These are phyloP conservation scores for Cladosporium colombiae DNA, from an alignment of 2,329 filamentous ascomycete species.

Conservation along the genomic window DNA sequence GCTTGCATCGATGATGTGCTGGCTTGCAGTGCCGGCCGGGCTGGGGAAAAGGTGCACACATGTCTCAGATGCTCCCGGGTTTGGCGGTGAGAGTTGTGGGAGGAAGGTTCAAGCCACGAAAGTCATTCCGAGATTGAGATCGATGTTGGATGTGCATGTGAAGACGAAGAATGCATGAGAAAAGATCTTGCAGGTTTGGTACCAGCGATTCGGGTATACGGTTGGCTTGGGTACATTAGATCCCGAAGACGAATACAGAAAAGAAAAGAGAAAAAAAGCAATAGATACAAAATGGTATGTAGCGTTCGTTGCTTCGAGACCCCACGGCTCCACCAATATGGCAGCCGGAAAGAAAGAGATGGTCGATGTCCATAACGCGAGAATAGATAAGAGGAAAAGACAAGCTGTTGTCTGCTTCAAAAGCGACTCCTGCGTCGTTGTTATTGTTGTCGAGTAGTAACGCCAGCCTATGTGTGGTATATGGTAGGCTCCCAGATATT, in stretches of 20 bases:
- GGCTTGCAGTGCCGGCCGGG: not conserved
- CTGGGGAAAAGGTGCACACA: not conserved
- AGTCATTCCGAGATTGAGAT: not conserved
- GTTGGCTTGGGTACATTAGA: slow-evolving; percentile 1
- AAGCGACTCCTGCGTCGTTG: not conserved
- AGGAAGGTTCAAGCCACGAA: not conserved
- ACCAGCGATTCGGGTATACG: not conserved
- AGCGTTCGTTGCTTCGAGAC: not conserved
- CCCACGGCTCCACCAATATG: not conserved
- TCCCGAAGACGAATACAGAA: not conserved
- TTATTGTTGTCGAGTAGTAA: not conserved
- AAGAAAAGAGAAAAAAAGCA: not conserved
- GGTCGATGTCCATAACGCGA: not conserved
- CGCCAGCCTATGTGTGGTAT: not conserved
- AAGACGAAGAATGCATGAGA: not conserved
- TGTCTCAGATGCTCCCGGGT: not conserved
- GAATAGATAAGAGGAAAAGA: not conserved
- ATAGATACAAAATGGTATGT: not conserved
- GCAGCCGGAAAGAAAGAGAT: not conserved
- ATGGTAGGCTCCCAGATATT: slow-evolving; percentile 2
- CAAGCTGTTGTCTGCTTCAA: not conserved
- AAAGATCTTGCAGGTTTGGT: not conserved
- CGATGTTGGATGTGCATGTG: not conserved
- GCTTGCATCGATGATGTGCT: not conserved
- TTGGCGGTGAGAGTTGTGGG: not conserved